Percentiles rank a stretch among this genome's conserved stretches.
Evolutionary conservation across 192 early-diverging fungal species (phyloP).

Genomic region (Linnemannia exigua): DNA sequence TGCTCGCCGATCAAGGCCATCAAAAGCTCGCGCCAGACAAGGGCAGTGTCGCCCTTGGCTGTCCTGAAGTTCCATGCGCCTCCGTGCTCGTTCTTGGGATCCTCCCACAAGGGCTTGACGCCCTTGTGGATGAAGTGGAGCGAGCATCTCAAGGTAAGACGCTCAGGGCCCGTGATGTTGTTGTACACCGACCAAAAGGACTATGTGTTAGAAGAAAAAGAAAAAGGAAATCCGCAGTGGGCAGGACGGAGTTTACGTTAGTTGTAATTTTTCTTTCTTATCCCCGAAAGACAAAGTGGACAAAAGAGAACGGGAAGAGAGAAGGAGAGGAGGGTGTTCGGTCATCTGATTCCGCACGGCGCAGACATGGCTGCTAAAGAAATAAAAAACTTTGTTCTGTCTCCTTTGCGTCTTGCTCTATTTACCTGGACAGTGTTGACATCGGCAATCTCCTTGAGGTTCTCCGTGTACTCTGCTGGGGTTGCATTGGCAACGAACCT

Average conservation of each 20-base stretch:
- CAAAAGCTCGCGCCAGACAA: conserved; percentile 64
- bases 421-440: conserved; percentile 65
- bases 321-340: not conserved
- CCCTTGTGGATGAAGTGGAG: conserved; percentile 66
- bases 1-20: conserved; percentile 67
- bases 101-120: conserved; percentile 65
- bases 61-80: conserved; percentile 65
- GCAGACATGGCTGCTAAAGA: not conserved
- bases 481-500: conserved; percentile 63
- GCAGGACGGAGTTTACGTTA: conserved; percentile 19
- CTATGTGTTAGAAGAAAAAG: conserved; percentile 20
- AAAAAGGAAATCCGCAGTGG: not conserved
- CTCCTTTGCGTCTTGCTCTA: not conserved
- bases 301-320: not conserved
- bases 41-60: conserved; percentile 57
- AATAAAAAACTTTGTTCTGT: not conserved
- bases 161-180: conserved; percentile 64
- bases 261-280: not conserved
- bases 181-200: conserved; percentile 66
- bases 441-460: conserved; percentile 59
- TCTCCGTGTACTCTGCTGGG: conserved; percentile 63
- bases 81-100: conserved; percentile 66
- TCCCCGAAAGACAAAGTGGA: not conserved
- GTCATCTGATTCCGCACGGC: not conserved
- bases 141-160: conserved; percentile 50